These are phyloP conservation scores for Pythium guiyangense DNA, from an alignment of 352 stramenopile genomes.

Conservation along the genomic window DNA sequence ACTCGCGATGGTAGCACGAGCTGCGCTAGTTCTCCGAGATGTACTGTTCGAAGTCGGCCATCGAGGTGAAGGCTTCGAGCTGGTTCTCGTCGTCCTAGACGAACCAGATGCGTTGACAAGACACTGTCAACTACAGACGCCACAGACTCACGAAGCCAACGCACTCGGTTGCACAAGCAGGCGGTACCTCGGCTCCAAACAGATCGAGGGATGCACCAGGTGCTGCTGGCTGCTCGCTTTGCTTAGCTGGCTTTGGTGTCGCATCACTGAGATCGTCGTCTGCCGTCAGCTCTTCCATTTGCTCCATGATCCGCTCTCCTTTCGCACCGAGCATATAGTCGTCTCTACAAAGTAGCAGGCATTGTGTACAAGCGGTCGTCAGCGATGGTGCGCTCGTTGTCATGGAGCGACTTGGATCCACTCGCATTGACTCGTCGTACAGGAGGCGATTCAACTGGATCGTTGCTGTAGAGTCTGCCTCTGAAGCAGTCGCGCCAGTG, in stretches of 20 bases:
- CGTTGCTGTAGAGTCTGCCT: constrained; percentile 1
- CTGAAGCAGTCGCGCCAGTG: neutral
- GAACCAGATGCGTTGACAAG: too few species aligned
- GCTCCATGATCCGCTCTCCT: constrained; percentile 39
- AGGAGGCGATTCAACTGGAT: constrained; percentile 39
- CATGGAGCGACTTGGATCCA: neutral
- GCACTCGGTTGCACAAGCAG: neutral
- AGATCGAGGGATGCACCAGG: neutral
- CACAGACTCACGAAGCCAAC: too few species aligned
- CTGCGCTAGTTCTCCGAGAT: constrained; percentile 33
- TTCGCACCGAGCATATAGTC: constrained; percentile 46
- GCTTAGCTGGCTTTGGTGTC: neutral
- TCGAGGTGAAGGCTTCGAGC: constrained; percentile 15
- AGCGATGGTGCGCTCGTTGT: neutral
- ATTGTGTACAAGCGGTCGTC: neutral
- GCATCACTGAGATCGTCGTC: constrained; percentile 1
- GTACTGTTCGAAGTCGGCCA: constrained; percentile 48
- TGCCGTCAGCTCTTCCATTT: constrained; percentile 37
- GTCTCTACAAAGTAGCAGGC: constrained; percentile 16
- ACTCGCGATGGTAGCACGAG: too few species aligned
- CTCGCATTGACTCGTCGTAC: constrained; percentile 11
- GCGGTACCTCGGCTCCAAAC: constrained; percentile 4
- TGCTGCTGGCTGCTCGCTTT: neutral
- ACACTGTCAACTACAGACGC: too few species aligned
- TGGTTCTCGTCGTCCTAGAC: constrained; percentile 1